Conservation (phyloP, 2,329 filamentous ascomycete species). For the Cladosporium sp. region DNA sequence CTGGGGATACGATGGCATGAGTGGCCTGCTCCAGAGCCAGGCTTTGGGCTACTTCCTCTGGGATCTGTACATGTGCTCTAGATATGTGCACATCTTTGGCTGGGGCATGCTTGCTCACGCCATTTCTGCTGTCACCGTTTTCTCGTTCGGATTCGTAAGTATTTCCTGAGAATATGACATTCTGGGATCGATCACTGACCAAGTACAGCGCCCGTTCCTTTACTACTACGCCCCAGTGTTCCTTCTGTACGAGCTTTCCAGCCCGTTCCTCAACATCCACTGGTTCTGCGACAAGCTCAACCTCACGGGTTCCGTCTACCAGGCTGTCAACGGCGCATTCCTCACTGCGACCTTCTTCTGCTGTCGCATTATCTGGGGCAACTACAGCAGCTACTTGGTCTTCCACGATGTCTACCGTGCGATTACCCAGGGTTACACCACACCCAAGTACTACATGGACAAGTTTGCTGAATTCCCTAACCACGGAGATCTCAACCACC, state of each 20-base stretch:
- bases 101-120: constrained; percentile 78
- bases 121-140: constrained; percentile 71
- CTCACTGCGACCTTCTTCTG: constrained; percentile 75
- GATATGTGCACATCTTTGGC: constrained; percentile 72
- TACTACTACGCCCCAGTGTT: constrained; percentile 82
- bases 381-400: constrained; percentile 65
- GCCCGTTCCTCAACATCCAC: constrained; percentile 83
- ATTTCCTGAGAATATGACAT: constrained; percentile 9
- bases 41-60: constrained; percentile 83
- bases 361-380: constrained; percentile 76
- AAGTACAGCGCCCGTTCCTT: constrained; percentile 71
- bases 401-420: constrained; percentile 68
- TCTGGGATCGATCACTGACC: constrained; percentile 1
- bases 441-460: constrained; percentile 24
- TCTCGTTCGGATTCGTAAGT: constrained; percentile 77
- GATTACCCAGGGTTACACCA: constrained; percentile 31
- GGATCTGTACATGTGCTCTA: constrained; percentile 72
- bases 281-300: constrained; percentile 90
- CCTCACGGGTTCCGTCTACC: constrained; percentile 72
- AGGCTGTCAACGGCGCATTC: constrained; percentile 75
- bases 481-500: constrained; percentile 28
- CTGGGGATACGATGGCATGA: constrained; percentile 74
- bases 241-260: constrained; percentile 85
- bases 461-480: background rate
- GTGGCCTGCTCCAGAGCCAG: constrained; percentile 73